Base-by-base conservation (phyloP, 768 basidiomycete genomes). In the Chalciporus pseudorubinellus region DNA sequence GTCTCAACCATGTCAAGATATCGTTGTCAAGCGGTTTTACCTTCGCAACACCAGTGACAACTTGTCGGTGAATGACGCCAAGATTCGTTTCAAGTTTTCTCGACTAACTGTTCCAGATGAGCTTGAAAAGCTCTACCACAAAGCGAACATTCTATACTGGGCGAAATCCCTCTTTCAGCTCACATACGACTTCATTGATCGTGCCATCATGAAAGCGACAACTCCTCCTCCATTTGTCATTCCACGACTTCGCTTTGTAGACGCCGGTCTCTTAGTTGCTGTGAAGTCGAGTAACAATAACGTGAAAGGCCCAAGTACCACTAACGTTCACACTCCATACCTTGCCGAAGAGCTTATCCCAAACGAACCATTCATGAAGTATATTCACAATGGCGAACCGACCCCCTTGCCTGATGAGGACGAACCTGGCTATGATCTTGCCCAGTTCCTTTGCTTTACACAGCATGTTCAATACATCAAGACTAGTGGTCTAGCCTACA, bases 261-360 rank as follows among this genome's bases (percentile, higher is more conserved):
- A 42, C 24, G 48, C 22, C 40, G 48, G 48, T 6, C 21, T 49
- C 14, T 21, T 39, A 2, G 18, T 49, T 44, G 48, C 48, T 20
- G 6, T 39, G 8, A 16, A 39, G 38, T n/a, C n/a, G n/a, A n/a
- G n/a, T n/a, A n/a, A n/a, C n/a, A n/a, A n/a, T n/a, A n/a, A n/a
- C n/a, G n/a, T n/a, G n/a, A n/a, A n/a, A n/a, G n/a, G n/a, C n/a
- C n/a, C n/a, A n/a, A n/a, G n/a, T n/a, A n/a, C n/a, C n/a, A n/a
- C n/a, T n/a, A n/a, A n/a, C n/a, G n/a, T n/a, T n/a, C n/a, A n/a
- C n/a, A n/a, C 26, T 4, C 26, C 26, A 28, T 58, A 58, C 21
- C 57, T 58, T 9, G 24, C 42, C 0, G 50, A 58, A 18, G 57
- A 58, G 18, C 14, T 18, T 7, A 58, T 58, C 8, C 19, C 36